These are phyloP conservation scores for Solanum sejunctum DNA, from an alignment of 257 asterid genomes.

Conservation along the genomic window DNA sequence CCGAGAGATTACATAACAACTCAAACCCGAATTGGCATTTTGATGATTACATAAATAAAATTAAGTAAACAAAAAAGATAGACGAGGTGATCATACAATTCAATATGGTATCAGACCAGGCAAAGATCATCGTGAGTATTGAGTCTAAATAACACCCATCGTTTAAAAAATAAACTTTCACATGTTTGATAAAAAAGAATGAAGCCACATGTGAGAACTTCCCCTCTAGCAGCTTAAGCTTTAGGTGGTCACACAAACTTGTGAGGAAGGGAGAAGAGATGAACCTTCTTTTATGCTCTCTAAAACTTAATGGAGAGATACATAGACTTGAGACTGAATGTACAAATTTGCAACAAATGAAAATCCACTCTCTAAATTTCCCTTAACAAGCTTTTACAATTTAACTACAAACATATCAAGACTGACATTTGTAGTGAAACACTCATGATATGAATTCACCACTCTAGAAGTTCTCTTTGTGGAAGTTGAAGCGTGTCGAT, in stretches of 20 bases:
- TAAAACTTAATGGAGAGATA: not conserved
- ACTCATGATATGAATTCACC: not conserved
- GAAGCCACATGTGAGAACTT: not conserved
- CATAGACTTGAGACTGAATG: not conserved
- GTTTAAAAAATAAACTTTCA: not conserved
- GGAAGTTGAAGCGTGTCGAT: slow-evolving; percentile 66
- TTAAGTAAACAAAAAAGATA: not conserved
- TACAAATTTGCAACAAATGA: not conserved
- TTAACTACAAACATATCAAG: not conserved
- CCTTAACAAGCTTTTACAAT: not conserved
- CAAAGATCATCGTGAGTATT: not conserved
- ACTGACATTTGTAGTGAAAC: not conserved
- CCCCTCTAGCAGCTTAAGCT: not conserved
- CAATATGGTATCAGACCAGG: no score
- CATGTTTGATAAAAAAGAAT: not conserved
- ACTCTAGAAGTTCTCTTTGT: slow-evolving; percentile 82
- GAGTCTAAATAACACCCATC: not conserved
- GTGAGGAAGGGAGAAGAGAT: not conserved
- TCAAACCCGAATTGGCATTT: no score
- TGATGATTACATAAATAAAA: not conserved
- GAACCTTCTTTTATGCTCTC: not conserved
- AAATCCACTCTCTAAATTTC: not conserved
- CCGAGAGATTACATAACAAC: no score
- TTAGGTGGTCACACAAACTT: not conserved
- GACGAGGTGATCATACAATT: no score